Evolutionary conservation across 2,329 filamentous ascomycete genomes (phyloP), one percentile per base, ranked within the genome.

Genomic region (Chrysoporthe deuterocubensis): DNA sequence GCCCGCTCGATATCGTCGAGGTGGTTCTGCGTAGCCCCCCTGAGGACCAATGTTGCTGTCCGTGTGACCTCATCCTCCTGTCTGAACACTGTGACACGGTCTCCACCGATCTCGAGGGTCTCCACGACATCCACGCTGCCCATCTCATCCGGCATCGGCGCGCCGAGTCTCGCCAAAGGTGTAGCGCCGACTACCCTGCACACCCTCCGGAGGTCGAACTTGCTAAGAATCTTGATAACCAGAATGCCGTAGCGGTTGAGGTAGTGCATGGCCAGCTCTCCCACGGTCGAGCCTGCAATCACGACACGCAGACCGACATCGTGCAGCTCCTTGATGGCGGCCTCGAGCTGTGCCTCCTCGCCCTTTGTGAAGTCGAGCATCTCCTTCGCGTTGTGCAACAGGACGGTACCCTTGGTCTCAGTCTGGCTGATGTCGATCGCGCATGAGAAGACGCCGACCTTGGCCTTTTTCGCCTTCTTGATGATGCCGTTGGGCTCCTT

Each of bases 101-200:
- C 96, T 74, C 96, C 96, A 72, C 96, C 96, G 78, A 99, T 98
- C 82, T 99, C 96, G 57, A 96, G 87, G 1, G 96, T 98, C 86
- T 99, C 96, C 43, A 99, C 96, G 67, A 99, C 81, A 78, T 99
- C 96, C 71, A 99, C 89, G 74, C 82, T 91, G 72, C 96, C 96
- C 94, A 97, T 98, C 85, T 99, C 96, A 74, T 99, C 96, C n/a
- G 96, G 96, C 96, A 99, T 99, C 57, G 96, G 96, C 18, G 96
- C 96, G 72, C 96, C 96, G 60, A 99, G 86, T 75, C 96, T 91
- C 64, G 96, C 96, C 71, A 99, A 87, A n/a, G 96, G 96, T 16
- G 96, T 97, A 67, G 96, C 96, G 71, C 95, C 95, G 64, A 98
- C 95, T 34, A 99, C 96, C 71, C 96, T 91, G 86, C 96, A 99